Conservation (phyloP, 2,329 filamentous ascomycete species). For the Fusarium sp. region DNA sequence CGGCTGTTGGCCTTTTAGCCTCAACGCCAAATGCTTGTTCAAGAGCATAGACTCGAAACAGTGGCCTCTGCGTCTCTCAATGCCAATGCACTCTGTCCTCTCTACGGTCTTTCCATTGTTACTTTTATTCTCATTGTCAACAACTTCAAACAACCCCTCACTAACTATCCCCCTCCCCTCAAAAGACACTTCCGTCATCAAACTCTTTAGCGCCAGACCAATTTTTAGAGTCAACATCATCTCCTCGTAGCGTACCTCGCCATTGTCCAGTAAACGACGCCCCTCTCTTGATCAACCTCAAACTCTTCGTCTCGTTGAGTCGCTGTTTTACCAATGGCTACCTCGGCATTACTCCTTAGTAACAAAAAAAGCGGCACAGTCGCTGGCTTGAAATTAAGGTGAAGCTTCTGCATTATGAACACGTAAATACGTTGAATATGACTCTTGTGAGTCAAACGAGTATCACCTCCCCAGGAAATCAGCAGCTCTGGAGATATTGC, state of each 20-base stretch:
- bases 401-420: slow-evolving; percentile 28
- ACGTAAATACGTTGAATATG: slow-evolving; percentile 20
- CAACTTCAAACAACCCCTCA: slow-evolving; percentile 28
- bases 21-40: background rate
- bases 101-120: too few relatives aligned
- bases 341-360: slow-evolving; percentile 36
- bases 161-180: slow-evolving; percentile 5
- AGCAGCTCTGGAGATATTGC: slow-evolving; percentile 19
- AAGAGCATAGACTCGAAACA: background rate
- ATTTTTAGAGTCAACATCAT: slow-evolving; percentile 39
- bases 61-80: background rate
- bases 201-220: slow-evolving; percentile 36
- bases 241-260: slow-evolving; percentile 21
- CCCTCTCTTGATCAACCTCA: slow-evolving; percentile 30
- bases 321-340: slow-evolving; percentile 33
- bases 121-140: background rate
- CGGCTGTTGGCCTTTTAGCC: background rate
- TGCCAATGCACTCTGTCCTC: background rate
- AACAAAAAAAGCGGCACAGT: slow-evolving; percentile 11
- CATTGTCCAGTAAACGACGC: slow-evolving; percentile 31
- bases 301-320: slow-evolving; percentile 19
- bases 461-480: slow-evolving; percentile 21
- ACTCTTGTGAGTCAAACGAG: slow-evolving; percentile 36
- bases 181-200: slow-evolving; percentile 43
- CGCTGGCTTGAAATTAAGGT: slow-evolving; percentile 10